Evolutionary conservation across 306 rosid species (phyloP), one percentile per base, ranked within the genome.

Genomic region (Lablab purpureus): DNA sequence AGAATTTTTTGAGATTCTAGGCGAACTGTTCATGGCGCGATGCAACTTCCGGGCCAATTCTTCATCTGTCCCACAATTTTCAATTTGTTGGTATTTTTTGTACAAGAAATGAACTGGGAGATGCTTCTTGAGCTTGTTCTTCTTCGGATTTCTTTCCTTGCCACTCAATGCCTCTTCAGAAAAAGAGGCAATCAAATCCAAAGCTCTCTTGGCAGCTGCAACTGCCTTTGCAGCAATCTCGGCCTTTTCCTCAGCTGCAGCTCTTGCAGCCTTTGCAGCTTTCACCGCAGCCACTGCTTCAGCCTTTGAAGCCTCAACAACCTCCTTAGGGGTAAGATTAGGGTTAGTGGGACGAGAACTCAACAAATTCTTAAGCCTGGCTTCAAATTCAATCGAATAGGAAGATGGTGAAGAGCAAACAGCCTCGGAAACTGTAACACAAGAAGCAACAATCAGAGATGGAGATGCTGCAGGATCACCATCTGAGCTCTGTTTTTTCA

Each of bases 91-190:
- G 88, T 93, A 78, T 79, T 91, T 93, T 84, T 87, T 88, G 91
- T 93, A 93, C 92, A 93, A 78, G 30, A 88, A 90, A 88, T 93
- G 97, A 87, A 93, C 97, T 66, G 97, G 98, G 49, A 93, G 82
- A 67, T 93, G 98, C 85, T 93, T 93, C 89, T 91, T 91, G 25
- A 83, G 85, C 91, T 90, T 93, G 85, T 80, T 93, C 91, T 84
- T 93, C 73, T 86, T 93, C 84, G 76, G 83, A 72, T 75, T 80
- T 79, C 82, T 85, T 56, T 88, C 97, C 83, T 84, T 83, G 85
- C 74, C 47, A 43, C 50, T 22, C 30, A 69, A 76, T 18, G 85
- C 76, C 59, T 91, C 98, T 63, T 90, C 95, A 25, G 93, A 84
- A 80, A 91, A 88, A 17, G 93, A 83, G 77, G 98, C 97, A 73